A percentile compares a stretch with the other conserved stretches of the same genome.
Conservation (phyloP, 169 alveolate species). For the Cryptosporidium canis region DNA sequence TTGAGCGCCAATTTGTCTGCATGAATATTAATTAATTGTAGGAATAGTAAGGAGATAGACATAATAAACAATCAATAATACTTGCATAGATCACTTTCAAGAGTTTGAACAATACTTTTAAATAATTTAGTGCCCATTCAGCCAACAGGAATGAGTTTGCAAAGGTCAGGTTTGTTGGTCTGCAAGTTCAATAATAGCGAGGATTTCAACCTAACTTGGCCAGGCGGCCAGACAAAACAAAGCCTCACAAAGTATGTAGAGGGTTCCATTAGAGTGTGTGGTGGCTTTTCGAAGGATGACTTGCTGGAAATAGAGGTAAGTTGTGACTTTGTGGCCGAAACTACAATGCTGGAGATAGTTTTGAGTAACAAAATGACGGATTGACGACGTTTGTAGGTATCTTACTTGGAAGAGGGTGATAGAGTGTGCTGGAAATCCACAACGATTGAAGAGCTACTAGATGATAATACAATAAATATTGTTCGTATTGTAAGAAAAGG, state of each 20-base stretch:
- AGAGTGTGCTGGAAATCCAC: conserved; percentile 7
- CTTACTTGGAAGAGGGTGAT: conserved; percentile 6
- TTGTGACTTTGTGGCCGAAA: not conserved
- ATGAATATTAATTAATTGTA: not conserved
- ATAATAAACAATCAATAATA: no score
- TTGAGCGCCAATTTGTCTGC: not conserved
- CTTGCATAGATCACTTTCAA: not conserved
- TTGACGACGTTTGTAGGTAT: not conserved
- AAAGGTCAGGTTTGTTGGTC: conserved; percentile 28
- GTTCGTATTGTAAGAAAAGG: conserved; percentile 17
- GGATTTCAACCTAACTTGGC: conserved; percentile 51
- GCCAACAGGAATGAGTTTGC: not conserved
- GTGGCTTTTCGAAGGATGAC: not conserved
- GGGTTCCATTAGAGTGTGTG: conserved; percentile 8
- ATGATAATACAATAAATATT: not conserved
- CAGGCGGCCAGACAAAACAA: conserved; percentile 3
- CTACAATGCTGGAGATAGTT: not conserved
- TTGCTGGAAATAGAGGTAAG: conserved; percentile 42
- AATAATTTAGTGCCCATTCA: not conserved
- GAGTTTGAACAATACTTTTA: not conserved
- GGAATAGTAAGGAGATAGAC: no score
- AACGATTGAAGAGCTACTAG: conserved; percentile 18
- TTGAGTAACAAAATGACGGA: not conserved
- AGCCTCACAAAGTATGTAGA: not conserved
- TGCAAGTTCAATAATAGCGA: conserved; percentile 20